Base-by-base conservation (phyloP, 164 flowering plant species). In the Platanus orientalis region DNA sequence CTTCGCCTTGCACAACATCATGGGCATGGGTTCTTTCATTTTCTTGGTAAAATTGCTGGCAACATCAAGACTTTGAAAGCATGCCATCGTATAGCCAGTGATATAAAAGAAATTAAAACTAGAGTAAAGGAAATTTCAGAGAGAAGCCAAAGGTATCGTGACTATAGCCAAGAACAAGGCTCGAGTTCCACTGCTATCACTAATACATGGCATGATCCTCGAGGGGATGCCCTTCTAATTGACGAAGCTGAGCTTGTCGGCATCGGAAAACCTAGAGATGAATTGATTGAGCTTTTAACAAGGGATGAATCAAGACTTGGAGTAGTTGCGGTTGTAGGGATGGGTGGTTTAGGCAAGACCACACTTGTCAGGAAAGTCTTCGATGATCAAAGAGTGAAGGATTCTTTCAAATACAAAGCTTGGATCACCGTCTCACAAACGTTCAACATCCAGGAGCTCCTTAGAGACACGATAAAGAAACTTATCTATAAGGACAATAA, bases 281-380 rank as follows among this genome's bases (percentile, higher is more conserved):
- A 12, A 7, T 7, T 53, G 56, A 14, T 53, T 4, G 2, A n/a
- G n/a, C 27, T 3, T 5, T 26, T 53, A 4, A 2, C 12, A 6
- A n/a, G 17, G 2, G 56, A 17, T 1, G 17, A 53, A 13, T 14
- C 56, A 11, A 26, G 17, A 26, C 56, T 26, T 6, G 32, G 20
- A 27, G 17, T 13, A 2, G 19, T 53, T 27, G 26, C 56, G 7
- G 56, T 53, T 32, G 32, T 5, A 0, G 56, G 56, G 0, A 26
- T 53, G 32, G 56, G 32, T 13, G 56, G 56, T 1, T 16, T 53
- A 16, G 56, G 56, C 7, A 53, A 53, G 17, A 53, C 56, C 6
- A 53, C 56, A 6, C 56, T 53, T 26, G 56, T 53, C 32, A 53
- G 27, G 56, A 53, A 53, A 14, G 32, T 27, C 32, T 53, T 26